Base-by-base conservation (phyloP, 2,329 filamentous ascomycete genomes). In the Fusarium fujikuroi region DNA sequence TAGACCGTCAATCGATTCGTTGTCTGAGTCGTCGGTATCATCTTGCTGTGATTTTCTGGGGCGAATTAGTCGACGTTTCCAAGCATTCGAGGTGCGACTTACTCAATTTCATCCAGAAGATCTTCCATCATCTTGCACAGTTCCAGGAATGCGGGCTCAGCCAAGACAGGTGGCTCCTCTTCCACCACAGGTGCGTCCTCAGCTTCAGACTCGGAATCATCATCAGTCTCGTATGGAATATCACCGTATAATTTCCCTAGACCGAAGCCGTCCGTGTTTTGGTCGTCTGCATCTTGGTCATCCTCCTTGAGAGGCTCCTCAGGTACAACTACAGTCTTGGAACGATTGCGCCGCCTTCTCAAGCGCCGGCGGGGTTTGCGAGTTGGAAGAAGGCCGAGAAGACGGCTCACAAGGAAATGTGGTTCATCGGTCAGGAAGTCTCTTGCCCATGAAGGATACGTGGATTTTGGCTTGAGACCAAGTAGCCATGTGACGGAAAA, bases 31-130 rank as follows among this genome's bases (percentile, higher is more conserved):
- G 59, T 75, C 70, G 32, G 49, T 46, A 7, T 75, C 69, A 47
- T 66, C 60, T 36, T 60, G 67, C 42, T 67, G 66, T n/a, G 69
- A 47, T 56, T 64, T 69, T 37, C 75, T 78, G n/a, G 19, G 9
- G 21, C 30, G 9, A 65, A 66, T 75, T 52, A 74, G 53, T 52
- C 18, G 39, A 43, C 23, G 25, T 42, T 32, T 18, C 16, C 30
- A 6, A 32, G n/a, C 30, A n/a, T 37, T 32, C 25, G 15, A n/a
- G 23, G 21, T 61, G 30, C 25, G 9, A 25, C 77, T 70, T 68
- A 79, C 78, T 80, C 79, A 43, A 80, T 78, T 7, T 78, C 77
- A n/a, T 78, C 73, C n/a, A 80, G 60, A 34, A 80, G 66, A 25
- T 74, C 63, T 64, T 80, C 77, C 75, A 80, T 70, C 34, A 75